Conservation (phyloP, 371 early-diverging fungal genomes). For the Mucor sp. region DNA sequence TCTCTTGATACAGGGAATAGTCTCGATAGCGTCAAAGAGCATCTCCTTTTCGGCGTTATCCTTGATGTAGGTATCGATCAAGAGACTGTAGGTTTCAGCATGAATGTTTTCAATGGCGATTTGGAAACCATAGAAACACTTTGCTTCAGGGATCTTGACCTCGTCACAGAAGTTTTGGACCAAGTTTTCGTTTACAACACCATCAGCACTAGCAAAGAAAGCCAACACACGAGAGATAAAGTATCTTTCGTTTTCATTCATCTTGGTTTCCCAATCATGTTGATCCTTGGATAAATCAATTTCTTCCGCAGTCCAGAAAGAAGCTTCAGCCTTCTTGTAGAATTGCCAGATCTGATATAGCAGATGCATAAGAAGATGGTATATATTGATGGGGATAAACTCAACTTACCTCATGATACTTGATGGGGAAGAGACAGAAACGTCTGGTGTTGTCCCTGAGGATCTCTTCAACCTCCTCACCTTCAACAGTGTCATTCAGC, state of each 20-base stretch:
- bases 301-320: conserved; percentile 99
- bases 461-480: conserved; percentile 46
- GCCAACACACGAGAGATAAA: conserved; percentile 98
- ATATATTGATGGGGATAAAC: not conserved
- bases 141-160: conserved; percentile 97
- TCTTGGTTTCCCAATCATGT: conserved; percentile 90
- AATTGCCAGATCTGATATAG: conserved; percentile 84
- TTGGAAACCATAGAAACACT: conserved; percentile 99
- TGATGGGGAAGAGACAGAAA: conserved; percentile 78
- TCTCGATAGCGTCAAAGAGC: conserved; percentile 98
- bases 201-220: conserved; percentile 99
- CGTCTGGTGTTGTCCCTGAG: conserved; percentile 77
- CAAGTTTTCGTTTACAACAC: conserved; percentile 99
- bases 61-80: conserved; percentile 98
- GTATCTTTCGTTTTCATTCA: conserved; percentile 91
- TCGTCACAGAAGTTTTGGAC: conserved; percentile 96
- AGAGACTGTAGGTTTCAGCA: conserved; percentile 98
- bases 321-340: conserved; percentile 99
- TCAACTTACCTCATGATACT: conserved; percentile 44
- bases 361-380: not conserved
- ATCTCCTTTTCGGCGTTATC: conserved; percentile 85
- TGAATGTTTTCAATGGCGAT: conserved; percentile 99
- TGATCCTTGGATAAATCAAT: conserved; percentile 97
- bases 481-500: conserved; percentile 3
- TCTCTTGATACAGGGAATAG: conserved; percentile 90